Evolutionary conservation across 192 early-diverging fungal species (phyloP), one percentile per base, ranked within the genome.

Genomic region (Coemansia sp.): DNA sequence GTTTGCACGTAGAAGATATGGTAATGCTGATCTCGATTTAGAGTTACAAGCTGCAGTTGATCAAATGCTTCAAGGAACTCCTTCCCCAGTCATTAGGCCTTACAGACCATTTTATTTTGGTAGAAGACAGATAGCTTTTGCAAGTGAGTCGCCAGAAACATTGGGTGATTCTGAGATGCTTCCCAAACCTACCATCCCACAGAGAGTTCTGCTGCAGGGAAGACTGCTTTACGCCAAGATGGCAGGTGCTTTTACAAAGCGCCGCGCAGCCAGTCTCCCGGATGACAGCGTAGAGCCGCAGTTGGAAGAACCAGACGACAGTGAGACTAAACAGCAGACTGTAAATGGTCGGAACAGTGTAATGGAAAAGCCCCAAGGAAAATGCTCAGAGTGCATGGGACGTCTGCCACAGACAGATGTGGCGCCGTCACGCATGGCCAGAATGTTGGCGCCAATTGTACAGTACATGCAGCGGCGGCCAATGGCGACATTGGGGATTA

Each of bases 41-140:
- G 76, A 78, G 55, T 56, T 78, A 29, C 76, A 78, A 21, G 71
- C 67, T 1, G 76, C 76, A 2, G 67, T 78, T 22, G 76, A 78
- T 54, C 52, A 64, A 51, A 70, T 78, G 66, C 59, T 78, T 0
- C 64, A 72, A 2, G 76, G 72, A n/a, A 54, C 50, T 23, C 33
- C n/a, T 11, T 59, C 52, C 50, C 51, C 56, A 5, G 24, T 22
- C 7, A 36, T 24, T 0, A 56, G 31, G 1, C 24, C 53, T 10
- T 53, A 63, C 22, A 25, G 56, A 29, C 42, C 68, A 17, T 70
- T 59, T 24, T 30, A 59, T 11, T 29, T 70, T 9, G 59, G 64
- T 31, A 64, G 27, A 5, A 42, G 23, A 14, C 42, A 60, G 24
- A 53, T 63, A 32, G 58, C 56, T 14, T 39, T 25, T 19, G 66